Base-by-base conservation (phyloP, 2,329 filamentous ascomycete genomes). In the Alternaria gansuensis region DNA sequence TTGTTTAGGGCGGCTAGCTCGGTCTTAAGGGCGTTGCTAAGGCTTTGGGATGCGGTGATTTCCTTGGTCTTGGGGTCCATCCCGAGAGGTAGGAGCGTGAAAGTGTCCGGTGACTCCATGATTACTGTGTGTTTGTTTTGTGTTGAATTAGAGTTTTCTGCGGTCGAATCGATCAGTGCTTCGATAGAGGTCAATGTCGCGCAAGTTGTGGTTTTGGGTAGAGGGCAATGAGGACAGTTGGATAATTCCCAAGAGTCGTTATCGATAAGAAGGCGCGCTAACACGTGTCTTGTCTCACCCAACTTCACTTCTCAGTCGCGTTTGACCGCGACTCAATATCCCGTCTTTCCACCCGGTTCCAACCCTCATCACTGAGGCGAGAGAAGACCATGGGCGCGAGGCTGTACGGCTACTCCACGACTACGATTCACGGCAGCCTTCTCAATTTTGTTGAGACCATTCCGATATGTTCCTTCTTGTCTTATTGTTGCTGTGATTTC, bases 41-140 rank as follows among this genome's bases (percentile, higher is more conserved):
- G 68, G 59, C 81, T 75, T 57, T 82, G 75, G 63, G 72, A 68
- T 50, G 75, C 70, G 51, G 83, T 82, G 75, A 98, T 84, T 69
- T 88, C 83, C 82, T 97, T 96, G 73, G 90, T 90, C 67, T 87
- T 78, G n/a, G 91, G 87, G 82, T 97, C 90, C 78, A 98, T 85
- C 63, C 87, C 82, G 52, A 99, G 83, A 36, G 92, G 91, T 74
- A 96, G 88, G 70, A 92, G 87, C 68, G 88, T 91, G 84, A 94
- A 98, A 69, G 88, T 88, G 61, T 90, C 88, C 14, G 64, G 63
- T 7, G 73, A 68, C 61, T 78, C 76, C 76, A 78, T 78, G 52
- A 11, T 65, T 55, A 29, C 28, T 5, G 10, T 23, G 17, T 54
- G 21, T 10, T 9, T 37, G 14, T 29, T 39, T n/a, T 11, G 17